These are phyloP conservation scores for Barnettozyma siamensis DNA, from an alignment of 805 yeast genomes.

Conservation along the genomic window DNA sequence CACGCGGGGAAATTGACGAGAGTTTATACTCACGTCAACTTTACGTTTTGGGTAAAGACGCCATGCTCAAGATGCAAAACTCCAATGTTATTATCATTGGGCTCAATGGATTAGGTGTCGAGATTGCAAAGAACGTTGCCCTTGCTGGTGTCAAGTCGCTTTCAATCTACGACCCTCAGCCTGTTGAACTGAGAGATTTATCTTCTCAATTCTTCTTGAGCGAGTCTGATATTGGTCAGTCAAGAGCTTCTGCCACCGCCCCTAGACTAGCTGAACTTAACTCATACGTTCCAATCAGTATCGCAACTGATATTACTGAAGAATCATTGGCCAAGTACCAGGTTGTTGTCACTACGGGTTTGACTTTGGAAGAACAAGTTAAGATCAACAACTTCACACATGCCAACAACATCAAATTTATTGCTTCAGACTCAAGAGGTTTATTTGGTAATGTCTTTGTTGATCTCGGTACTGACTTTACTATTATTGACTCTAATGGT, in stretches of 20 bases:
- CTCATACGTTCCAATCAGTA: conserved; percentile 80
- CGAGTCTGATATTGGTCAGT: conserved; percentile 66
- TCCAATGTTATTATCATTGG: conserved; percentile 93
- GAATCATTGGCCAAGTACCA: conserved; percentile 54
- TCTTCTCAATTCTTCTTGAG: conserved; percentile 84
- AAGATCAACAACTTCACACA: conserved; percentile 74
- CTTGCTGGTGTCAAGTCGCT: conserved; percentile 95
- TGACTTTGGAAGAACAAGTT: conserved; percentile 67
- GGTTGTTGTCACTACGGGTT: conserved; percentile 80
- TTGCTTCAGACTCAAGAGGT: conserved; percentile 79
- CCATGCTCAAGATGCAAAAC: conserved; percentile 93
- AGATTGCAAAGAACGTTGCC: conserved; percentile 94
- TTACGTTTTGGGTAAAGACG: conserved; percentile 94
- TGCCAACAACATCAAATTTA: conserved; percentile 65
- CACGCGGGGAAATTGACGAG: conserved; percentile 69
- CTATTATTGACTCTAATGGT: conserved; percentile 80
- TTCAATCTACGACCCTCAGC: conserved; percentile 75
- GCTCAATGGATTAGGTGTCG: conserved; percentile 87
- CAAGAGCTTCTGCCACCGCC: conserved; percentile 69
- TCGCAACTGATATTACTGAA: conserved; percentile 50
- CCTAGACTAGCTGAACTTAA: conserved; percentile 75
- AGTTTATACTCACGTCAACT: conserved; percentile 93
- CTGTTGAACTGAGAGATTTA: conserved; percentile 62
- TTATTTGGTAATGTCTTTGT: conserved; percentile 84
- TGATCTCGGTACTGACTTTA: conserved; percentile 80